phyloP scores from a whole-genome alignment of 2,329 filamentous ascomycete genomes.

The Curvularia eragrostidis region DNA sequence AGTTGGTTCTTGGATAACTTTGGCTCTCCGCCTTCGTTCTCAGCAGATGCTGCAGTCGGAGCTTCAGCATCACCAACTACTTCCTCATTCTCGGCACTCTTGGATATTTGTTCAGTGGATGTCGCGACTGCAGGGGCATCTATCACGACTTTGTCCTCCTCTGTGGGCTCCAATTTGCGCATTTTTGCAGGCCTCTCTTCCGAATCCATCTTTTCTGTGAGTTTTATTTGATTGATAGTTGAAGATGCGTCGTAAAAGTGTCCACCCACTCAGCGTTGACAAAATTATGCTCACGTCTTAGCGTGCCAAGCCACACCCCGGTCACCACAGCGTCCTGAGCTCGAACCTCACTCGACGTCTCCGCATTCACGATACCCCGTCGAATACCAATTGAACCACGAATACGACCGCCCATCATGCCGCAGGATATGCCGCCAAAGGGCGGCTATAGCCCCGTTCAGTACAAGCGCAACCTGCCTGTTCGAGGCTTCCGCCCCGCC shows the following conservation, averaged over 20 bases:
- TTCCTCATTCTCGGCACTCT: conserved; percentile 23
- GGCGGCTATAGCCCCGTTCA: conserved; percentile 97
- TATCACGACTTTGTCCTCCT: conserved; percentile 17
- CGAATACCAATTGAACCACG: conserved; percentile 39
- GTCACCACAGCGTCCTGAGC: conserved; percentile 29
- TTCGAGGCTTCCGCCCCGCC: conserved; percentile 85
- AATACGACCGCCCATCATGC: conserved; percentile 67
- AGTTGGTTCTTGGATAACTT: conserved; percentile 82
- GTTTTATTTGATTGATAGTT: background rate
- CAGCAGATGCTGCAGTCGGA: conserved; percentile 10
- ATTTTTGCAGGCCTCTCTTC: conserved; percentile 64
- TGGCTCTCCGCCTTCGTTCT: conserved; percentile 19
- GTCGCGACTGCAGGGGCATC: conserved; percentile 19
- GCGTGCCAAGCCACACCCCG: conserved; percentile 37
- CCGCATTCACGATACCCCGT: conserved; percentile 34
- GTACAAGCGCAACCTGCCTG: conserved; percentile 96
- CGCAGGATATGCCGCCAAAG: conserved; percentile 94
- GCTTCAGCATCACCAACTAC: conserved; percentile 5
- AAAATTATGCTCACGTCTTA: conserved; percentile 37
- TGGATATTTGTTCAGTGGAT: conserved; percentile 17
- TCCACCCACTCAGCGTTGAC: conserved; percentile 32
- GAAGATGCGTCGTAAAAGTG: conserved; percentile 10
- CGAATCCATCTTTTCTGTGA: conserved; percentile 57
- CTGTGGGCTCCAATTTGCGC: conserved; percentile 57
- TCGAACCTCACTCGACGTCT: conserved; percentile 37